A percentile compares a stretch with the other conserved stretches of the same genome.
phyloP scores from a whole-genome alignment of 1,284 basidiomycete genomes.

The Trichosporon coremiiforme region DNA sequence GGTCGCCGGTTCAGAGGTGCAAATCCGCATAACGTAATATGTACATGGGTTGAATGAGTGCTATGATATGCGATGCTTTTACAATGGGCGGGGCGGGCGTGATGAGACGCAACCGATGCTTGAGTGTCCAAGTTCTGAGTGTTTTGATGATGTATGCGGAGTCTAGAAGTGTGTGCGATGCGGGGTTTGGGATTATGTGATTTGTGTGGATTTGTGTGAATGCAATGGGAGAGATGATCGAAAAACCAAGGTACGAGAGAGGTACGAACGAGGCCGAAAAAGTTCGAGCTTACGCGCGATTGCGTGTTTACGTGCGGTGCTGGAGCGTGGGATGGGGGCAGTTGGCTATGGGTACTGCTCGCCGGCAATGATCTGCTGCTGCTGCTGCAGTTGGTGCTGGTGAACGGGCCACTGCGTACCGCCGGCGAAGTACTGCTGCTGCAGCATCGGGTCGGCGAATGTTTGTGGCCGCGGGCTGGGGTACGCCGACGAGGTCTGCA shows the following conservation, averaged over 20 bases:
- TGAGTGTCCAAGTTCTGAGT: neutral
- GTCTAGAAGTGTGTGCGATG: neutral
- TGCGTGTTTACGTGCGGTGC: constrained; percentile 5
- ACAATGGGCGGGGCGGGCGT: neutral
- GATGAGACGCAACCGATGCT: constrained; percentile 1
- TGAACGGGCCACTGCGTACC: neutral
- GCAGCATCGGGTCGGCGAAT: neutral
- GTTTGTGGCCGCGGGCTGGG: neutral
- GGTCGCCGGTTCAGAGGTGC: neutral
- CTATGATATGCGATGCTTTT: neutral
- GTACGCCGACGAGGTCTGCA: neutral
- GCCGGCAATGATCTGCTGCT: neutral
- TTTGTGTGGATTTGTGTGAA: neutral
- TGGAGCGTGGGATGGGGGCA: neutral
- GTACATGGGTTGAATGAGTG: constrained; percentile 1
- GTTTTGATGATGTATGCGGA: too few species aligned
- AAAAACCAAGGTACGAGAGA: neutral
- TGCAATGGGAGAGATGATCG: neutral
- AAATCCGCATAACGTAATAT: neutral
- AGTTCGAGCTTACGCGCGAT: constrained; percentile 4
- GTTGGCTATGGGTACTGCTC: neutral
- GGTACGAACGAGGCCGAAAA: constrained; percentile 1
- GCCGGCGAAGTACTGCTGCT: neutral
- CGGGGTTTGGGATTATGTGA: neutral
- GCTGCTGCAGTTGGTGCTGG: neutral